A percentile compares a stretch with the other conserved stretches of the same genome.
phyloP scores from a whole-genome alignment of 2,329 filamentous ascomycete genomes.

The Lecanicillium sp. region DNA sequence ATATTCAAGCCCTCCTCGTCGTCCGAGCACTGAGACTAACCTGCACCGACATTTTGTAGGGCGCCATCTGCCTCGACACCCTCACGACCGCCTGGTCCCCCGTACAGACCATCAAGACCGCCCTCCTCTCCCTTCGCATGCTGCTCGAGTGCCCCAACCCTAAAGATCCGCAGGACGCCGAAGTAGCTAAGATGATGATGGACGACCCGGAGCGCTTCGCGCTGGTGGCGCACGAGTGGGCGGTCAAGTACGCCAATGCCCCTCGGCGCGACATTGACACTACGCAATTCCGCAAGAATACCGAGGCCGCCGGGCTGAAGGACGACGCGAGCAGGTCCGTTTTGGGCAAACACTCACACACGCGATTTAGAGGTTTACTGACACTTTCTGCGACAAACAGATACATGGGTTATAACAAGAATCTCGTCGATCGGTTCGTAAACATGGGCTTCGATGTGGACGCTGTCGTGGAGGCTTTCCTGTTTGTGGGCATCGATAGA shows the following conservation, averaged over 20 bases:
- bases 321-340: slow-evolving; percentile 7
- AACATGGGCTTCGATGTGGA: slow-evolving; percentile 89
- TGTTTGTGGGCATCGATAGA: slow-evolving; percentile 71
- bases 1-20: no score
- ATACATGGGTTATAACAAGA: slow-evolving; percentile 81
- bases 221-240: slow-evolving; percentile 82
- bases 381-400: slow-evolving; percentile 31
- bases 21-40: no score
- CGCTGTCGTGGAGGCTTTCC: slow-evolving; percentile 77
- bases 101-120: slow-evolving; percentile 92
- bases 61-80: slow-evolving; percentile 94
- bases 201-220: slow-evolving; percentile 72
- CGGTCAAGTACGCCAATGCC: slow-evolving; percentile 73
- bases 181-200: slow-evolving; percentile 87
- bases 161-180: slow-evolving; percentile 92
- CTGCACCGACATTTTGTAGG: no score
- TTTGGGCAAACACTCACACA: no score
- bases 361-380: not conserved
- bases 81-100: slow-evolving; percentile 88
- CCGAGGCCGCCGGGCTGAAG: slow-evolving; percentile 25
- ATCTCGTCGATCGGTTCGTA: slow-evolving; percentile 75
- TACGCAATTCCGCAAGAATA: slow-evolving; percentile 41
- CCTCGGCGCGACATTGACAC: slow-evolving; percentile 38
- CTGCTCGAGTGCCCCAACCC: slow-evolving; percentile 91
- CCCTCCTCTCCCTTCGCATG: slow-evolving; percentile 85